Conservation (phyloP, 352 stramenopile genomes). For the Saprolegnia parasitica region DNA sequence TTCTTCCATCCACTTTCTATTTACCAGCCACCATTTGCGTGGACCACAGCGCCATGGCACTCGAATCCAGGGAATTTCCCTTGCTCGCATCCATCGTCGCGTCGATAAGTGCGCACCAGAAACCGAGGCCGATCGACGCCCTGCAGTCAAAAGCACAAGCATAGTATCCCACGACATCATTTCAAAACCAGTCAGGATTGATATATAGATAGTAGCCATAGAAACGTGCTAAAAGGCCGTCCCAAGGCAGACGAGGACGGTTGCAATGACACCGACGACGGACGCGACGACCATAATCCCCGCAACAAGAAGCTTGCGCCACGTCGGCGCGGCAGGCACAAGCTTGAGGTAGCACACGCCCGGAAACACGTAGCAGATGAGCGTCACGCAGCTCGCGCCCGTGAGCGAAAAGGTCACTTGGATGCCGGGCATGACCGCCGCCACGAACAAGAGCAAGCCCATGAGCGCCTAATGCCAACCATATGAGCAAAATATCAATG, state of each 20-base stretch:
- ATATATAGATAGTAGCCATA: not conserved
- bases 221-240: not conserved
- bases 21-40: too few relatives aligned
- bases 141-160: too few relatives aligned
- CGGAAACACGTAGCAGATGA: constrained; percentile 71
- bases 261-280: constrained; percentile 58
- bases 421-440: constrained; percentile 52
- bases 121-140: too few relatives aligned
- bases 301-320: constrained; percentile 26
- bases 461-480: constrained; percentile 32
- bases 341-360: constrained; percentile 53
- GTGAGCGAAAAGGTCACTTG: constrained; percentile 77
- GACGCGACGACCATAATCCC: constrained; percentile 39
- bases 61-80: too few relatives aligned
- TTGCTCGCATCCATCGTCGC: too few relatives aligned
- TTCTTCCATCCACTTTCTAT: too few relatives aligned
- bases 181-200: too few relatives aligned
- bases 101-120: too few relatives aligned
- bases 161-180: too few relatives aligned
- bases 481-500: not conserved
- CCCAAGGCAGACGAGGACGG: constrained; percentile 30
- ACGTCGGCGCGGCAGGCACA: constrained; percentile 23
- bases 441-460: constrained; percentile 44
- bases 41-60: too few relatives aligned
- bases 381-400: constrained; percentile 60